phyloP scores from a whole-genome alignment of 208 protist species.

The Trypanosoma congolense region DNA sequence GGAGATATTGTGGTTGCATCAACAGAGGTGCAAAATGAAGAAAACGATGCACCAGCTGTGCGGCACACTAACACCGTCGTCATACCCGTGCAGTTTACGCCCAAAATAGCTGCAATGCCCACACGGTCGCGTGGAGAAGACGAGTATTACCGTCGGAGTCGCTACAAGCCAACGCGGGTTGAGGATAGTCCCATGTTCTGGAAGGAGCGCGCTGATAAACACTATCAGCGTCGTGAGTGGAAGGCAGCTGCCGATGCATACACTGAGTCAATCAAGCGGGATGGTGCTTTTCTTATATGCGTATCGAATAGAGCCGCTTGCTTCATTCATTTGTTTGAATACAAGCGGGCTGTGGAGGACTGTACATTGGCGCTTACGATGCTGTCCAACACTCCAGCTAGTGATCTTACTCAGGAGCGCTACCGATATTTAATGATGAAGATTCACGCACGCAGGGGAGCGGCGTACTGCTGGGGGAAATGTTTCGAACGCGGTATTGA shows the following conservation, averaged over 20 bases:
- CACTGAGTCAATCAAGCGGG: constrained; percentile 89
- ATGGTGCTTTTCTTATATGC: constrained; percentile 87
- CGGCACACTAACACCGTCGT: constrained; percentile 70
- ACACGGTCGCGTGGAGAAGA: constrained; percentile 86
- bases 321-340: constrained; percentile 76
- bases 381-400: constrained; percentile 86
- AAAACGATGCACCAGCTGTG: constrained; percentile 29
- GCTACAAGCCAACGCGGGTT: constrained; percentile 88
- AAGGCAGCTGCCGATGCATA: constrained; percentile 80
- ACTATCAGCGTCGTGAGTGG: constrained; percentile 70
- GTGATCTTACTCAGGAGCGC: constrained; percentile 84
- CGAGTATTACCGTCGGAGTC: constrained; percentile 88
- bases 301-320: constrained; percentile 87
- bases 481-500: constrained; percentile 54
- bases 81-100: constrained; percentile 84
- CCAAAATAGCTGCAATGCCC: constrained; percentile 70
- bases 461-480: constrained; percentile 76
- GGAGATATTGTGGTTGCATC: constrained; percentile 12
- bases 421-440: constrained; percentile 86
- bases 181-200: constrained; percentile 91
- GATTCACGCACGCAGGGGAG: constrained; percentile 76
- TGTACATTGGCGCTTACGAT: constrained; percentile 84
- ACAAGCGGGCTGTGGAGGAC: constrained; percentile 79
- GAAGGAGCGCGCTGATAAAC: constrained; percentile 85
- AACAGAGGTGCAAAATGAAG: constrained; percentile 1